Evolutionary conservation across 805 yeast genomes (phyloP).

Genomic region (Blastobotrys attinorum): DNA sequence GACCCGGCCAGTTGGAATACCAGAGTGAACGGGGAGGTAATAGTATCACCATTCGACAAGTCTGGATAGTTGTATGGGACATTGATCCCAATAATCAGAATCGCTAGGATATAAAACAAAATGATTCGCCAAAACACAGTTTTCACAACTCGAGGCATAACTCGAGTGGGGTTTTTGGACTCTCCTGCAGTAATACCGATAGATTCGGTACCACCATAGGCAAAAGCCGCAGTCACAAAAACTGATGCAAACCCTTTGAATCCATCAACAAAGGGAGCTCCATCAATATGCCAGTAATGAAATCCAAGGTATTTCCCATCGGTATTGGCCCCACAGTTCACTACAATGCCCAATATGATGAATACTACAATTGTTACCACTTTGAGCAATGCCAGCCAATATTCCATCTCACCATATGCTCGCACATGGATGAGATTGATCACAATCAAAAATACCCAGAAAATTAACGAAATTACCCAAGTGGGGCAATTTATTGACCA

Average conservation of each 20-base stretch:
- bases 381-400: constrained; percentile 60
- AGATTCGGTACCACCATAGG: constrained; percentile 50
- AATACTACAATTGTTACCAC: constrained; percentile 59
- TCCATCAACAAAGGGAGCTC: constrained; percentile 33
- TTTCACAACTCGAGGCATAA: constrained; percentile 51
- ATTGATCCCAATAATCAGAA: constrained; percentile 50
- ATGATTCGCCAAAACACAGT: constrained; percentile 49
- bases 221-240: constrained; percentile 51
- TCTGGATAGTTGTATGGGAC: constrained; percentile 48
- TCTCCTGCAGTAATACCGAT: constrained; percentile 57
- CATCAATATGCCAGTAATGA: constrained; percentile 47
- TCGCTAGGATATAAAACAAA: constrained; percentile 44
- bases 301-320: constrained; percentile 45
- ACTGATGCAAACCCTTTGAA: constrained; percentile 40
- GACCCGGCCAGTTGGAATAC: constrained; percentile 39
- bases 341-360: constrained; percentile 48
- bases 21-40: constrained; percentile 40
- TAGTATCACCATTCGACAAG: constrained; percentile 33
- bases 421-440: constrained; percentile 44
- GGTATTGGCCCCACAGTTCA: constrained; percentile 49
- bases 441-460: constrained; percentile 43
- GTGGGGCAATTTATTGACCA: constrained; percentile 40
- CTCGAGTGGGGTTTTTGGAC: constrained; percentile 48
- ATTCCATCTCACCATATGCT: constrained; percentile 54
- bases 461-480: constrained; percentile 44